Conservation (phyloP, 768 basidiomycete genomes). For the Termitomyces eurrhizus region DNA sequence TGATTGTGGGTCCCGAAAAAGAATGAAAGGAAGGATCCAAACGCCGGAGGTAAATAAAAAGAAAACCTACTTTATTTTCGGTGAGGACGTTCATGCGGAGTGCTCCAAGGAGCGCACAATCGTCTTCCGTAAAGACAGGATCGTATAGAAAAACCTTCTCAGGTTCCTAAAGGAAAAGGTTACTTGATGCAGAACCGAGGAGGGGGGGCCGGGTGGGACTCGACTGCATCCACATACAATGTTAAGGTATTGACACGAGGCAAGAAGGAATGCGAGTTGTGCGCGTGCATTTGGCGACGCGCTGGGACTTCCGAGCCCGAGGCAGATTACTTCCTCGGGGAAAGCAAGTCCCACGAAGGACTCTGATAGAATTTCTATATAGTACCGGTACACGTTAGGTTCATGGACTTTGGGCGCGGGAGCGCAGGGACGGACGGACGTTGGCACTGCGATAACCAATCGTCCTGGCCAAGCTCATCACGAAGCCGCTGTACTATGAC, state of each 20-base stretch:
- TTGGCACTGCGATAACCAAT: constrained; percentile 54
- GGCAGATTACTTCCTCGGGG: constrained; percentile 49
- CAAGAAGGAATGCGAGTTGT: constrained; percentile 65
- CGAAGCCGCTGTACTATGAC: constrained; percentile 38
- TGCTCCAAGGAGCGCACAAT: constrained; percentile 47
- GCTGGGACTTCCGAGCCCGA: constrained; percentile 73
- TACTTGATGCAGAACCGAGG: background rate
- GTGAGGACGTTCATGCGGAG: constrained; percentile 32
- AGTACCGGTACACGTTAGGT: constrained; percentile 9
- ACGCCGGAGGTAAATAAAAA: background rate
- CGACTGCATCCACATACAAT: constrained; percentile 43
- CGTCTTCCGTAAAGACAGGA: constrained; percentile 68
- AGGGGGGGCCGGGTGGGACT: background rate
- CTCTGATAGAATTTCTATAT: constrained; percentile 33
- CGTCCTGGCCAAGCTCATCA: constrained; percentile 43
- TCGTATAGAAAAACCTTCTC: constrained; percentile 56
- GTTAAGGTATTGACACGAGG: constrained; percentile 45
- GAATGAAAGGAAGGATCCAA: background rate
- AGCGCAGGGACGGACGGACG: constrained; percentile 33
- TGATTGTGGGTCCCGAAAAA: background rate
- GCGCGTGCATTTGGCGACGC: constrained; percentile 56
- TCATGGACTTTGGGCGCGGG: constrained; percentile 1
- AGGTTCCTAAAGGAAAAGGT: constrained; percentile 36
- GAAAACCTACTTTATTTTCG: constrained; percentile 47
- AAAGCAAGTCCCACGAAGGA: constrained; percentile 25